Conservation (phyloP, 2,329 filamentous ascomycete species). For the Mollisiaceae sp. region DNA sequence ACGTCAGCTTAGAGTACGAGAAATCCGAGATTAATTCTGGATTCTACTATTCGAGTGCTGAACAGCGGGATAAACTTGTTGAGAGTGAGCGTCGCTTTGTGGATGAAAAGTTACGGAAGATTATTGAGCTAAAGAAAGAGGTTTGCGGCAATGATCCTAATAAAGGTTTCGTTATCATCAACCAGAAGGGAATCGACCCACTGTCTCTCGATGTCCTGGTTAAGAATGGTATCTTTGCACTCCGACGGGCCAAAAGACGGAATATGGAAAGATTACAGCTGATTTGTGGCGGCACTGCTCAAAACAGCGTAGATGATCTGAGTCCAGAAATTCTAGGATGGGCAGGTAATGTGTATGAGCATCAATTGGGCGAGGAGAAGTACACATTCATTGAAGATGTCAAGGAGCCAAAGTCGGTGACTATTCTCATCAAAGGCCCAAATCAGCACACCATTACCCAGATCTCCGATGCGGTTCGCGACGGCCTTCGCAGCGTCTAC, state of each 20-base stretch:
- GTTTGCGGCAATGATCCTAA: conserved; percentile 91
- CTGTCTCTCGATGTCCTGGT: conserved; percentile 93
- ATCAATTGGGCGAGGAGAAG: conserved; percentile 97
- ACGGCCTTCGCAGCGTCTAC: conserved; percentile 94
- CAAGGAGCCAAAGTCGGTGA: conserved; percentile 98
- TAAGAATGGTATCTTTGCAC: conserved; percentile 96
- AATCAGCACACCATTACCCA: conserved; percentile 97
- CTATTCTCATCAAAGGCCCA: conserved; percentile 95
- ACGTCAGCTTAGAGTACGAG: conserved; percentile 97
- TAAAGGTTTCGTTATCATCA: conserved; percentile 97
- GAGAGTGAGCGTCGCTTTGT: conserved; percentile 96
- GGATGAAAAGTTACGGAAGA: conserved; percentile 95
- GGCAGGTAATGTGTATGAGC: conserved; percentile 96
- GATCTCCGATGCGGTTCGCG: conserved; percentile 93
- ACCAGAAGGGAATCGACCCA: conserved; percentile 99
- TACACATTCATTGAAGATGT: conserved; percentile 99
- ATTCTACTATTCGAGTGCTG: conserved; percentile 97
- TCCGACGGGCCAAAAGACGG: conserved; percentile 92
- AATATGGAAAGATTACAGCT: conserved; percentile 99
- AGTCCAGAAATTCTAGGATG: conserved; percentile 88
- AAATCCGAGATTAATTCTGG: conserved; percentile 99
- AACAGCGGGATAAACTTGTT: conserved; percentile 96
- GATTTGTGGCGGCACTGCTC: conserved; percentile 86
- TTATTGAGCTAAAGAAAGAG: conserved; percentile 97
- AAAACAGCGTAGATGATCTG: conserved; percentile 96